Evolutionary conservation across 2,329 filamentous ascomycete genomes (phyloP).

Genomic region (Pseudocercospora cruenta): DNA sequence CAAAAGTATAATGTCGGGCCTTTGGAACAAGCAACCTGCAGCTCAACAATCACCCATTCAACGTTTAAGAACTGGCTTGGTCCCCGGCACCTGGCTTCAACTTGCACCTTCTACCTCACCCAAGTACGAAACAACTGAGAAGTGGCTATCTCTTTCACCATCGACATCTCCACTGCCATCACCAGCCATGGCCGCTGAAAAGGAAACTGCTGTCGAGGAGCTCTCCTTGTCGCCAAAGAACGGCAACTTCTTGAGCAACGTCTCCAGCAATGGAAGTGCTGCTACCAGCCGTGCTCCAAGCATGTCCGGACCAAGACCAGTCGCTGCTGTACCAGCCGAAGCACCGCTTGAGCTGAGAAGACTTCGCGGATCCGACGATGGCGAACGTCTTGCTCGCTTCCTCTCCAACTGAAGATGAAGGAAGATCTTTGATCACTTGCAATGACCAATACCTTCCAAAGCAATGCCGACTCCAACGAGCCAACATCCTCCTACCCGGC

Average conservation of each 20-base stretch:
- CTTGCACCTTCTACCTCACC: constrained; percentile 19
- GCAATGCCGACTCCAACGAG: neutral
- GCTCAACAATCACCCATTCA: constrained; percentile 16
- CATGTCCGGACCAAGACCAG: constrained; percentile 10
- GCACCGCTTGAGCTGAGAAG: constrained; percentile 6
- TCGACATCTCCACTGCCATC: constrained; percentile 9
- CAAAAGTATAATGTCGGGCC: constrained; percentile 23
- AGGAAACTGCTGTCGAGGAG: constrained; percentile 4
- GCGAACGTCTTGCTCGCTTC: constrained; percentile 21
- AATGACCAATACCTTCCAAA: neutral
- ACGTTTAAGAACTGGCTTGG: constrained; percentile 16
- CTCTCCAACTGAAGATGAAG: constrained; percentile 14
- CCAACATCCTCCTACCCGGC: neutral
- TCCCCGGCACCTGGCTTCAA: constrained; percentile 27
- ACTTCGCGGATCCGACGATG: constrained; percentile 7
- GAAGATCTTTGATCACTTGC: neutral
- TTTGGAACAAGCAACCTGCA: constrained; percentile 20
- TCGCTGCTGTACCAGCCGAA: neutral
- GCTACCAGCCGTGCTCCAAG: constrained; percentile 13
- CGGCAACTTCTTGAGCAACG: constrained; percentile 18
- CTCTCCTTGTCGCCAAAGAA: constrained; percentile 8
- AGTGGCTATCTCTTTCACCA: constrained; percentile 12
- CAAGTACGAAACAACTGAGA: constrained; percentile 7
- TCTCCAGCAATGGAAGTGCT: neutral
- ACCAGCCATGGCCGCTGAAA: constrained; percentile 9